Evolutionary conservation across 192 early-diverging fungal genomes (phyloP).

Genomic region (Coemansia sp.): DNA sequence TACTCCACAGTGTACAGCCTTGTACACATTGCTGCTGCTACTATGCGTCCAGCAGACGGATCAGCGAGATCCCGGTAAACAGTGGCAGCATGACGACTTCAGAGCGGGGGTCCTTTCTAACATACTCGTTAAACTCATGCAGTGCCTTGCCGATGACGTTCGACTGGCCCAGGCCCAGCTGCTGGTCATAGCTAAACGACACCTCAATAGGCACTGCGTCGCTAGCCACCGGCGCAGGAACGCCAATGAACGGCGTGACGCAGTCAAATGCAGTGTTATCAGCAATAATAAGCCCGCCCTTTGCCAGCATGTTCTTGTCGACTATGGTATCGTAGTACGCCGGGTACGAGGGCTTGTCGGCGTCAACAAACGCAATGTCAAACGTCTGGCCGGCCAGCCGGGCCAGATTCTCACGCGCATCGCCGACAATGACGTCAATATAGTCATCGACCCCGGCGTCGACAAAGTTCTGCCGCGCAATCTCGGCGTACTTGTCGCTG

Average conservation of each 20-base stretch:
- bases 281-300: slow-evolving; percentile 59
- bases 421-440: slow-evolving; percentile 47
- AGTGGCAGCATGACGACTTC: slow-evolving; percentile 60
- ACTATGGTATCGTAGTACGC: slow-evolving; percentile 64
- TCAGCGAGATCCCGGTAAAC: too few relatives aligned
- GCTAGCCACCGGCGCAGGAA: slow-evolving; percentile 11
- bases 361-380: slow-evolving; percentile 69
- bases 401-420: slow-evolving; percentile 29
- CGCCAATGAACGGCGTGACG: slow-evolving; percentile 18
- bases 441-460: slow-evolving; percentile 28
- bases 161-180: not conserved
- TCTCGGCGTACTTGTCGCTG: slow-evolving; percentile 46
- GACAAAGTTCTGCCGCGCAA: slow-evolving; percentile 50
- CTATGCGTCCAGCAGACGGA: too few relatives aligned
- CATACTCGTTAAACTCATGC: slow-evolving; percentile 64
- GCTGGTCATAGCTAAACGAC: not conserved
- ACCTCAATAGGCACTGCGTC: slow-evolving; percentile 13
- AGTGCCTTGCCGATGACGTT: slow-evolving; percentile 13
- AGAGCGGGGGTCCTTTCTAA: slow-evolving; percentile 57
- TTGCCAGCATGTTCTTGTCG: slow-evolving; percentile 56
- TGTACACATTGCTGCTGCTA: too few relatives aligned
- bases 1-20: too few relatives aligned
- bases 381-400: slow-evolving; percentile 51
- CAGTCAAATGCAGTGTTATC: slow-evolving; percentile 59
- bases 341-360: slow-evolving; percentile 67